phyloP scores from a whole-genome alignment of 2,329 filamentous ascomycete genomes.

The Phialophora chinensis region DNA sequence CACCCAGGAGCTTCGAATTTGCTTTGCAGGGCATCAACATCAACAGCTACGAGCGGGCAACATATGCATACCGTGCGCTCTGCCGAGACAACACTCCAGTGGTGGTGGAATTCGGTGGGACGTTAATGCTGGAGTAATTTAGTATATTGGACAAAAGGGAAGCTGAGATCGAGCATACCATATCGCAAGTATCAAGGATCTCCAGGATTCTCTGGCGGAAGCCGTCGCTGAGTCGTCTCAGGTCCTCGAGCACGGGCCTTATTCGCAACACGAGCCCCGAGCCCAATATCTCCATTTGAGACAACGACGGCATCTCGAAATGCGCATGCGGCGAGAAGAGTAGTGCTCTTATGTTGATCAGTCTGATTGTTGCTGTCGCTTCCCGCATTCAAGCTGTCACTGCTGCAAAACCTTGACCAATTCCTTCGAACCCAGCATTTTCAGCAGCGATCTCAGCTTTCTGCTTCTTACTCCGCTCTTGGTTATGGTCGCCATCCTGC shows the following conservation, averaged over 20 bases:
- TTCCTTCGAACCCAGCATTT: conserved; percentile 38
- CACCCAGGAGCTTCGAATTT: background rate
- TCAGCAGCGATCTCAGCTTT: conserved; percentile 38
- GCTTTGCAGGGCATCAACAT: background rate
- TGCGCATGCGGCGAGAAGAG: background rate
- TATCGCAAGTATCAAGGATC: background rate
- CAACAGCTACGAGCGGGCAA: background rate
- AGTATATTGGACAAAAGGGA: background rate
- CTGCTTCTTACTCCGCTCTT: conserved; percentile 34
- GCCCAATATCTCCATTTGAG: background rate
- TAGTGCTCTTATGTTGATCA: background rate
- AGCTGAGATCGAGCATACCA: background rate
- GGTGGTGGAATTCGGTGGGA: background rate
- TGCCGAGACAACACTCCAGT: background rate
- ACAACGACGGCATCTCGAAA: background rate
- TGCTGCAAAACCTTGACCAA: conserved; percentile 36
- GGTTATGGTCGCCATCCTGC: conserved; percentile 20
- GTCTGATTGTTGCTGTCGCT: background rate
- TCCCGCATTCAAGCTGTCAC: conserved; percentile 24
- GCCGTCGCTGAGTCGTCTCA: background rate
- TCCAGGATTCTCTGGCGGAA: background rate
- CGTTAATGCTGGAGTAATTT: background rate
- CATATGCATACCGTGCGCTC: background rate
- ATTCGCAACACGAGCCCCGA: too few relatives aligned
- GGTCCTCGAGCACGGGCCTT: background rate